phyloP scores from a whole-genome alignment of 495 filamentous ascomycete genomes.

The Tuber brumale region DNA sequence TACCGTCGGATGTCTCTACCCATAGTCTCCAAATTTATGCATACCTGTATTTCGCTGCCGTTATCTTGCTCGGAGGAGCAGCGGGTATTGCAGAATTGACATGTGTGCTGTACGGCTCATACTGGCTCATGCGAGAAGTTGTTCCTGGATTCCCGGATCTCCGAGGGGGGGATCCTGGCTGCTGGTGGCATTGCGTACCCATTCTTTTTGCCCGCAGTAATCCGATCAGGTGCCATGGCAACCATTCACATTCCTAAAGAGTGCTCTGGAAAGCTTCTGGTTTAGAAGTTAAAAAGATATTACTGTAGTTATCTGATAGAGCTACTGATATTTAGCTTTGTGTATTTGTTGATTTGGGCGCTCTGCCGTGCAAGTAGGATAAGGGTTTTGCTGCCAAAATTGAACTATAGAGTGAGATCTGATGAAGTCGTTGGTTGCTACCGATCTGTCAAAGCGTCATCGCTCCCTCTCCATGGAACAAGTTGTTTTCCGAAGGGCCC shows the following conservation, averaged over 20 bases:
- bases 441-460: constrained; percentile 24
- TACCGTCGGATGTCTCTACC: background rate
- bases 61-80: background rate
- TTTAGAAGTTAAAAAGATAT: background rate
- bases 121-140: background rate
- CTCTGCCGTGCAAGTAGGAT: background rate
- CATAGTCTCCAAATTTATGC: background rate
- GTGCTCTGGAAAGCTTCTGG: background rate
- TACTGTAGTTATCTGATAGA: background rate
- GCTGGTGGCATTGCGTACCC: background rate
- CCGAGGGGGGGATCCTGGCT: background rate
- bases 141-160: background rate
- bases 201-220: background rate
- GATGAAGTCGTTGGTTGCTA: constrained; percentile 17
- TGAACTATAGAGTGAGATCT: constrained; percentile 12
- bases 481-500: background rate
- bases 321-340: background rate
- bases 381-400: background rate
- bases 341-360: background rate
- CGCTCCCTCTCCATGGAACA: constrained; percentile 7
- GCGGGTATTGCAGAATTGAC: background rate
- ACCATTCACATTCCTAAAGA: background rate
- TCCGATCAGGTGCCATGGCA: background rate
- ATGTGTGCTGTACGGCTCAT: background rate
- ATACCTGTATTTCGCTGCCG: background rate